Evolutionary conservation across 495 filamentous ascomycete genomes (phyloP), one percentile per base, ranked within the genome.

Genomic region (Neurospora africana): DNA sequence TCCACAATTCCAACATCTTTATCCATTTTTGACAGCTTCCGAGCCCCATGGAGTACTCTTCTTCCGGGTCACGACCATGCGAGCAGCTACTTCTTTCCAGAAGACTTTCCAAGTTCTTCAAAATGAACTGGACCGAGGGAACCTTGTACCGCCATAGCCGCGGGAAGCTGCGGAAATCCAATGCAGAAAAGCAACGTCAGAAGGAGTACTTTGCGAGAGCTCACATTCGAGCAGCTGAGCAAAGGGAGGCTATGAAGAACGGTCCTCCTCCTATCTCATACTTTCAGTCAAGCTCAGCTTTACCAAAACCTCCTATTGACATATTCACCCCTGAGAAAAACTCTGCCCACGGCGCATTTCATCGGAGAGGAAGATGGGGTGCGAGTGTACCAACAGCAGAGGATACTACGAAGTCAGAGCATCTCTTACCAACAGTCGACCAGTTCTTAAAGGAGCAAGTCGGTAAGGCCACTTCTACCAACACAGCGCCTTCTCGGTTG

Each of bases 51-150:
- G 13, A 65, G 15, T 65, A 30, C 53, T 65, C 53, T 19, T 65
- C 53, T 17, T 65, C 53, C 23, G 53, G 27, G 27, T 65, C 53
- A 19, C 53, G 53, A 7, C 30, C 27, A 65, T 65, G 27, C 27
- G 27, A 65, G 53, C 53, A 30, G 27, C 15, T 9, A 65, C 27
- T 27, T 35, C 53, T 65, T 35, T 65, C 53, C 27, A 65, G 27
- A 65, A 47, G 43, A 61, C 70, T 68, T 19, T 37, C 39, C 35
- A 17, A 17, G 67, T 9, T 30, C 58, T n/a, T 36, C 69, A 72
- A 19, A 38, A 85, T 85, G 83, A 85, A 85, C 73, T 85, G 82
- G 82, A 84, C 81, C 23, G 83, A 83, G 73, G 80, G 80, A 40
- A 82, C 75, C 11, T 77, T 84, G n/a, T 75, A 82, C 30, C 82